Conservation (phyloP, 106 monocot species). For the Allium fistulosum region DNA sequence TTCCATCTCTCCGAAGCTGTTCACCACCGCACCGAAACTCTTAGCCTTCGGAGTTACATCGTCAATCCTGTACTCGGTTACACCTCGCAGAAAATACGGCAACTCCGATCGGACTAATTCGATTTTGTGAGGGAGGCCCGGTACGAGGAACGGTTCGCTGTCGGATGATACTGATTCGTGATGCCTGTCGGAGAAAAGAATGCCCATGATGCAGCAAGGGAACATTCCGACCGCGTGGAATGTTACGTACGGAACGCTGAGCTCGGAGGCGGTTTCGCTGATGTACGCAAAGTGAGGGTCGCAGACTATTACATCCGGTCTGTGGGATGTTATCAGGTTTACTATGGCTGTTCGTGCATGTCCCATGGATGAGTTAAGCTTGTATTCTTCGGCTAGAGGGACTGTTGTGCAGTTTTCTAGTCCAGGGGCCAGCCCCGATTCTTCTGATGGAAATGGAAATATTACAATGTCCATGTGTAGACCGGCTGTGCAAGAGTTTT, state of each 20-base stretch:
- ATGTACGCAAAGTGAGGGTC: neutral
- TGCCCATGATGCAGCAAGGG: constrained; percentile 10
- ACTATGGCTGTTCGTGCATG: too few relatives aligned
- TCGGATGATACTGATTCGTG: neutral
- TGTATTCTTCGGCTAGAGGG: neutral
- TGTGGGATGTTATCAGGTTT: too few relatives aligned
- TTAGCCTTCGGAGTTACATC: neutral
- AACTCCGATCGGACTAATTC: too few relatives aligned
- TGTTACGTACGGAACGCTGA: neutral
- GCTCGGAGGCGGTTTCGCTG: neutral
- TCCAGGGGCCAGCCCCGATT: constrained; percentile 10
- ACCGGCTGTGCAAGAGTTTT: constrained; percentile 18
- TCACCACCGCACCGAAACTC: neutral
- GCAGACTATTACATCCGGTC: neutral
- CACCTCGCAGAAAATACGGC: neutral
- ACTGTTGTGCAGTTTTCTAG: constrained; percentile 12
- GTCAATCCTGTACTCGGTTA: neutral
- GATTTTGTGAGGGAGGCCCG: neutral
- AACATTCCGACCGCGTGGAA: neutral
- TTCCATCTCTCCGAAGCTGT: neutral
- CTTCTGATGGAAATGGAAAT: constrained; percentile 28
- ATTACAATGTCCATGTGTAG: constrained; percentile 6
- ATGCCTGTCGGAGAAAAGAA: neutral
- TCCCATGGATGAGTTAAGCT: neutral
- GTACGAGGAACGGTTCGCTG: neutral